phyloP scores from a whole-genome alignment of 2,329 filamentous ascomycete species.

The Diplocarpon mali region DNA sequence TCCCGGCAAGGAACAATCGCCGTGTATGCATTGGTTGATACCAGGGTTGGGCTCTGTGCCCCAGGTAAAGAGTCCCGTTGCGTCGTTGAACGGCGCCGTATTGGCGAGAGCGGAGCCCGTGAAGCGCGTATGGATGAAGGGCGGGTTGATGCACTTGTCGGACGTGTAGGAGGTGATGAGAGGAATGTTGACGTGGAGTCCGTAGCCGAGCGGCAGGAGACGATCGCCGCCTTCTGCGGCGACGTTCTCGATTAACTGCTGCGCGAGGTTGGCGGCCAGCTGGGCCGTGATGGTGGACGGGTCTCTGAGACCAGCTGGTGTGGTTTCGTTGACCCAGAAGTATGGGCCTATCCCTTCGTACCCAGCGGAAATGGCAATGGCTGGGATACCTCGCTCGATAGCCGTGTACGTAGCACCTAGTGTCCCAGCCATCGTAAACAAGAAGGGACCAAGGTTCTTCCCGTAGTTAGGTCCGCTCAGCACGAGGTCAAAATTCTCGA shows the following conservation, averaged over 20 bases:
- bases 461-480: slow-evolving; percentile 46
- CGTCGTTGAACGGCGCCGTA: slow-evolving; percentile 33
- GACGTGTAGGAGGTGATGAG: slow-evolving; percentile 31
- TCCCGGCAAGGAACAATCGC: slow-evolving; percentile 38
- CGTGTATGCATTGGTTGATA: slow-evolving; percentile 39
- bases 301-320: slow-evolving; percentile 27
- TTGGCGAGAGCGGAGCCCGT: slow-evolving; percentile 38
- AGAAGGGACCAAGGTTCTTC: slow-evolving; percentile 41
- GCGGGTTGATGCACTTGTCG: slow-evolving; percentile 31
- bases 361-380: slow-evolving; percentile 37
- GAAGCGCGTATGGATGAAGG: slow-evolving; percentile 36
- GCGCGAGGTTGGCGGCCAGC: slow-evolving; percentile 33
- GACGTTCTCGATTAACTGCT: slow-evolving; percentile 32
- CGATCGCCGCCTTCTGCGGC: slow-evolving; percentile 19
- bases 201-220: slow-evolving; percentile 38
- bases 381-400: slow-evolving; percentile 37
- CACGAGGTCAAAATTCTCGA: slow-evolving; percentile 41
- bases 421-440: slow-evolving; percentile 41
- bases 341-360: slow-evolving; percentile 33
- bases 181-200: slow-evolving; percentile 41
- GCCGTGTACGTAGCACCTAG: slow-evolving; percentile 39
- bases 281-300: slow-evolving; percentile 34
- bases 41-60: slow-evolving; percentile 31
- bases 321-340: slow-evolving; percentile 32
- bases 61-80: slow-evolving; percentile 34